Evolutionary conservation across 2,329 filamentous ascomycete genomes (phyloP).

Genomic region (Aureobasidium vineae): DNA sequence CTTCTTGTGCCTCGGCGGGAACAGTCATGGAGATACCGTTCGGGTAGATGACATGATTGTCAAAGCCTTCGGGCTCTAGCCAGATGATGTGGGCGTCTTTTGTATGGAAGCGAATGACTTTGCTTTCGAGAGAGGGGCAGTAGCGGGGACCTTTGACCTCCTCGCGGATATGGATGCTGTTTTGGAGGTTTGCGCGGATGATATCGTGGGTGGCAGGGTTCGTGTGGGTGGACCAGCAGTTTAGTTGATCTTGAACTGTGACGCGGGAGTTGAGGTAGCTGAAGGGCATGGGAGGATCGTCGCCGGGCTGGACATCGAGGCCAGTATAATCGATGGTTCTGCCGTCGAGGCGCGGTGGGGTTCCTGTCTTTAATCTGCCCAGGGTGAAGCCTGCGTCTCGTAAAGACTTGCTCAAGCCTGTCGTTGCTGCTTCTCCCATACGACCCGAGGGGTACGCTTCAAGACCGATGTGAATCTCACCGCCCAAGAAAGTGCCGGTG

Average conservation of each 20-base stretch:
- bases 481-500: constrained; percentile 91
- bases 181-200: constrained; percentile 85
- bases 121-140: constrained; percentile 92
- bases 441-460: constrained; percentile 81
- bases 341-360: constrained; percentile 80
- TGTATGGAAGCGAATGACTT: constrained; percentile 81
- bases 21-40: constrained; percentile 98
- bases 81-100: constrained; percentile 85
- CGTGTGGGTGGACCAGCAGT: constrained; percentile 85
- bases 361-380: constrained; percentile 91
- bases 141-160: constrained; percentile 92
- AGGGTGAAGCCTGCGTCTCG: constrained; percentile 84
- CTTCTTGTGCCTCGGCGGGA: constrained; percentile 79
- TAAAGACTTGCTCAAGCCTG: constrained; percentile 87
- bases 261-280: constrained; percentile 83
- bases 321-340: constrained; percentile 75
- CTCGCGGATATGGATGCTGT: constrained; percentile 94
- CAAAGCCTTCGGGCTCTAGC: constrained; percentile 95
- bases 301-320: constrained; percentile 73
- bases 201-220: constrained; percentile 80
- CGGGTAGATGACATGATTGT: constrained; percentile 86
- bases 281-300: constrained; percentile 84
- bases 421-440: constrained; percentile 91
- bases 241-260: constrained; percentile 73
- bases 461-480: constrained; percentile 91